A percentile compares a stretch with the other conserved stretches of the same genome.
Evolutionary conservation across 768 basidiomycete genomes (phyloP).

Genomic region (Leccinum truebloodii): DNA sequence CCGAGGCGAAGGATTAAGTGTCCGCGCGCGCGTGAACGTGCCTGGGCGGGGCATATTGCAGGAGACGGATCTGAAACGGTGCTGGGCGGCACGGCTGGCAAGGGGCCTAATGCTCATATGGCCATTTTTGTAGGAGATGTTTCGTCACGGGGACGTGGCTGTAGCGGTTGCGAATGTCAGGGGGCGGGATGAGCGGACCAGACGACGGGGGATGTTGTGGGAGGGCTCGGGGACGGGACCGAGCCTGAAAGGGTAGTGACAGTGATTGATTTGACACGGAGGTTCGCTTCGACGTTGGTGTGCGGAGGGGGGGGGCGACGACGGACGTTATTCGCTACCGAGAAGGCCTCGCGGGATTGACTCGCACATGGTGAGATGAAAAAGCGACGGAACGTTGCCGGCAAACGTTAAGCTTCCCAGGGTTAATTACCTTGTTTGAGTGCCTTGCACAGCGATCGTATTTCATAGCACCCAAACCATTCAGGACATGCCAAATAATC

Average conservation of each 20-base stretch:
- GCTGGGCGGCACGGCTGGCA: slow-evolving; percentile 23
- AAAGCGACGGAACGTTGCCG: slow-evolving; percentile 31
- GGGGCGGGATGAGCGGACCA: neutral
- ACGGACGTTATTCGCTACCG: slow-evolving; percentile 40
- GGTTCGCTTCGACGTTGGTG: slow-evolving; percentile 25
- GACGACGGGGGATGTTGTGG: neutral
- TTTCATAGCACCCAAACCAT: slow-evolving; percentile 25
- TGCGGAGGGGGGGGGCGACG: neutral
- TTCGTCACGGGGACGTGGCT: slow-evolving; percentile 21
- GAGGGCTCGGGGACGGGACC: slow-evolving; percentile 11
- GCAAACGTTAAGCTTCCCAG: slow-evolving; percentile 39
- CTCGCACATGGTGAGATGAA: slow-evolving; percentile 32
- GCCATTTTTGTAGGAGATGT: slow-evolving; percentile 23
- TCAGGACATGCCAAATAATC: neutral
- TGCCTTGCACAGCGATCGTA: slow-evolving; percentile 39
- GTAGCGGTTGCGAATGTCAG: slow-evolving; percentile 25
- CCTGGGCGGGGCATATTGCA: slow-evolving; percentile 29
- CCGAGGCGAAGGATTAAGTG: slow-evolving; percentile 18
- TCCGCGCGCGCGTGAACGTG: slow-evolving; percentile 29
- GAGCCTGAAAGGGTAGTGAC: slow-evolving; percentile 6
- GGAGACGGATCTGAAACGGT: slow-evolving; percentile 33
- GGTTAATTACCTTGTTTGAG: slow-evolving; percentile 31
- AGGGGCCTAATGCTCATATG: slow-evolving; percentile 20
- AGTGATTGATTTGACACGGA: slow-evolving; percentile 11
- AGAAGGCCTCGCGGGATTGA: slow-evolving; percentile 33